Evolutionary conservation across 805 yeast genomes (phyloP), one percentile per base, ranked within the genome.

Genomic region (Myxozyma neotropica): DNA sequence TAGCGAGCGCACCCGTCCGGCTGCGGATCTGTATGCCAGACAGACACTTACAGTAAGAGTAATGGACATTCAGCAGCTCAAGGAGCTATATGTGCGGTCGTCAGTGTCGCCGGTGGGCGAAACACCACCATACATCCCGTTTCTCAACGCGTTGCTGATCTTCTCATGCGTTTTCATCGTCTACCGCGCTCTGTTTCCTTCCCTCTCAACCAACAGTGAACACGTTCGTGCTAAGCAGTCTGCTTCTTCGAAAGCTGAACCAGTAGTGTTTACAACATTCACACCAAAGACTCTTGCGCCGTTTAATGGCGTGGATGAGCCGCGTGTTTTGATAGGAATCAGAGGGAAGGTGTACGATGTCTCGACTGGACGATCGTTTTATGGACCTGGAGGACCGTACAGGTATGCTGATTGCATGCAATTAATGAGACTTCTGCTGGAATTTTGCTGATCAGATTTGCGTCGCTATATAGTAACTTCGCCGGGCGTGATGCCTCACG

Each of bases 321-420:
- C 46, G 19, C 74, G 80, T 58, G 80, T 88, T 64, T 88, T 84
- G 72, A 86, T 89, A 23, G 94, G 84, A 5, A 84, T 89, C 68
- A 83, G 83, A 61, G 93, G 96, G 19, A 78, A 78, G 2, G 83
- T 90, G 8, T 90, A 88, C 71, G 96, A 89, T 69, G 96, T 90
- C 12, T 80, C 88, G 0, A 70, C 76, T 45, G 89, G 89, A 68
- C 67, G 71, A n/a, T 82, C 80, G 15, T 85, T 85, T 45, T 89
- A 89, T 69, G 96, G 96, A 0, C 86, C 86, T 2, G 93, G 91
- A 0, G 81, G 83, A 58, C 84, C 86, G 19, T 90, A 89, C 73
- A 85, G 58, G 65, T 61, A 27, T 10, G 61, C 26, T 19, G 6
- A 13, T 26, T 13, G 15, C 19, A 19, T 13, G 2, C 7, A 8